Percentiles rank a stretch among this genome's conserved stretches.
Conservation (phyloP, 2,329 filamentous ascomycete species). For the Pseudocercospora macadamiae region DNA sequence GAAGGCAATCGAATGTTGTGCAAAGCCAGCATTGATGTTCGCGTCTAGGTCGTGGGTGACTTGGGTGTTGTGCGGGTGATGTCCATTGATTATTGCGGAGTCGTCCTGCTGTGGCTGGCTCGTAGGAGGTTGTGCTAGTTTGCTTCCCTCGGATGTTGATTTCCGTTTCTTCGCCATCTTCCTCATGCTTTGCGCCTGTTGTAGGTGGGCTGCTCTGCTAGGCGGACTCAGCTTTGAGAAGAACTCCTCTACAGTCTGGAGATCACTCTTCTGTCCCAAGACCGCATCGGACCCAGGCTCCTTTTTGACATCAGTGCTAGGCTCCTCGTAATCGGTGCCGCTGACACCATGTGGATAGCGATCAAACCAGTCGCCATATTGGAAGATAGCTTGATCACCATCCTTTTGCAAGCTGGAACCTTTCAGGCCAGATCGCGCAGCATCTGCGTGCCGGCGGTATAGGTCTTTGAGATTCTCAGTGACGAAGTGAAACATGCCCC, state of each 20-base stretch:
- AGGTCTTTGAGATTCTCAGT: constrained; percentile 88
- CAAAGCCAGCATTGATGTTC: constrained; percentile 31
- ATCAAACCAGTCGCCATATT: constrained; percentile 98
- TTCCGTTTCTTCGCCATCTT: constrained; percentile 36
- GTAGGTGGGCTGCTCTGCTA: constrained; percentile 38
- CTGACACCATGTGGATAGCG: constrained; percentile 91
- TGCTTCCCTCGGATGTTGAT: constrained; percentile 33
- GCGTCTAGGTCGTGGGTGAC: constrained; percentile 28
- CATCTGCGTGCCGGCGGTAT: constrained; percentile 82
- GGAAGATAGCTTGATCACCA: constrained; percentile 70
- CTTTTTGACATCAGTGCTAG: constrained; percentile 64
- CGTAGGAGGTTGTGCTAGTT: constrained; percentile 14
- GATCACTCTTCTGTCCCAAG: constrained; percentile 81
- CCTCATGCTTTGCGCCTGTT: constrained; percentile 37
- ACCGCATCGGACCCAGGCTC: constrained; percentile 86
- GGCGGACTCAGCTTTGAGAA: constrained; percentile 77
- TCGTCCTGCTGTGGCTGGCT: constrained; percentile 24
- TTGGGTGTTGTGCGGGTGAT: constrained; percentile 17
- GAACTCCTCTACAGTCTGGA: constrained; percentile 95
- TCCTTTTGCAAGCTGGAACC: constrained; percentile 54
- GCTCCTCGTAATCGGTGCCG: constrained; percentile 79
- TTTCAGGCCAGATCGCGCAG: constrained; percentile 59
- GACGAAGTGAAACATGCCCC: constrained; percentile 99
- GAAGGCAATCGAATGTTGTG: constrained; percentile 52
- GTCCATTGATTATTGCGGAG: neutral